Evolutionary conservation across 78 protist genomes (phyloP).

Genomic region (Speleostelium caveatum): DNA sequence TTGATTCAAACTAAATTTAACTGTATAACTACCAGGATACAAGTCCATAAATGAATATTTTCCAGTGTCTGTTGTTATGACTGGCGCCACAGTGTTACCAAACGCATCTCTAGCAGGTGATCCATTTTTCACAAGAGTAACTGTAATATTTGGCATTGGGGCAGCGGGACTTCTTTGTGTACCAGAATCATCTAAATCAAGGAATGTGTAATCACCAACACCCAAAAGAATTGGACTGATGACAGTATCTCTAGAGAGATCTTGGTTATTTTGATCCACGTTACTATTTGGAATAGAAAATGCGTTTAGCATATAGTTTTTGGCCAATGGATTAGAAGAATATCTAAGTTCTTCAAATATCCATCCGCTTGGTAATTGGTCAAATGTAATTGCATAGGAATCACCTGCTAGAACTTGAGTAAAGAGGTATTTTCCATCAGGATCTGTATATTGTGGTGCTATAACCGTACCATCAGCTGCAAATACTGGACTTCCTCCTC

Average conservation of each 20-base stretch:
- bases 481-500: background rate
- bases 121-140: background rate
- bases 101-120: slow-evolving; percentile 4
- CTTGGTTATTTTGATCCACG: background rate
- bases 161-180: background rate
- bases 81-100: background rate
- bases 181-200: slow-evolving; percentile 12
- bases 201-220: slow-evolving; percentile 26
- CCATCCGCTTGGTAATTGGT: background rate
- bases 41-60: background rate
- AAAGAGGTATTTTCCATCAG: slow-evolving; percentile 15
- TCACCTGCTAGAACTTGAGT: slow-evolving; percentile 22
- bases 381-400: slow-evolving; percentile 6
- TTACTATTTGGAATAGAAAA: background rate
- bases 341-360: background rate
- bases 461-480: background rate
- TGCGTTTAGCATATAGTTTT: background rate
- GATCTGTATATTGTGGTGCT: background rate
- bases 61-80: background rate
- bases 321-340: background rate
- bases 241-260: background rate
- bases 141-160: background rate
- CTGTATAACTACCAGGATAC: slow-evolving; percentile 24
- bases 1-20: background rate
- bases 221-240: slow-evolving; percentile 4